phyloP scores from a whole-genome alignment of 2,329 filamentous ascomycete genomes.

The Nigrograna mackinnonii region DNA sequence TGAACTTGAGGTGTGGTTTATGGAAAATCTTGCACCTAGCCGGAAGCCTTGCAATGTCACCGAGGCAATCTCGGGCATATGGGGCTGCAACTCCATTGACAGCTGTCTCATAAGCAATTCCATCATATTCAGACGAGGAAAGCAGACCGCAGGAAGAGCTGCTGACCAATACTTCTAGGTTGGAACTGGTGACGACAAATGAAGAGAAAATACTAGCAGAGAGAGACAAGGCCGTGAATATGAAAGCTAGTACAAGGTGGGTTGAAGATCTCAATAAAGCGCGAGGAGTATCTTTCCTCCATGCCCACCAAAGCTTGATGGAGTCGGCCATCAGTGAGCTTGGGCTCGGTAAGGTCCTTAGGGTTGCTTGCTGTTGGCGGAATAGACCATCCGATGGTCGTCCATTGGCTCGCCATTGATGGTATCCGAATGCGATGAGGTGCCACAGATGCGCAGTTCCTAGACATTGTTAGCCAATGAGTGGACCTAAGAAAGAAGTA shows the following conservation, averaged over 20 bases:
- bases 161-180: neutral
- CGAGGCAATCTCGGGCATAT: neutral
- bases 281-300: conserved; percentile 8
- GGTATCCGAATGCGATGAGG: conserved; percentile 1
- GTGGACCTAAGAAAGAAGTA: too few species aligned
- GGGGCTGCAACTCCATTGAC: neutral
- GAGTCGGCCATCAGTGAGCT: conserved; percentile 13
- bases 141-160: neutral
- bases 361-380: conserved; percentile 15
- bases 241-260: neutral
- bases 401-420: conserved; percentile 7
- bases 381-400: conserved; percentile 11
- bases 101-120: too few species aligned
- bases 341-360: conserved; percentile 14
- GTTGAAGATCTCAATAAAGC: conserved; percentile 10
- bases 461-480: too few species aligned
- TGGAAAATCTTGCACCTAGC: neutral
- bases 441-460: conserved; percentile 1
- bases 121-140: too few species aligned
- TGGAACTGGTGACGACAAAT: neutral
- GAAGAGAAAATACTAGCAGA: neutral
- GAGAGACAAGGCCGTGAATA: neutral
- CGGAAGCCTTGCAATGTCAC: neutral
- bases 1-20: neutral
- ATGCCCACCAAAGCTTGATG: conserved; percentile 14